Evolutionary conservation across 495 filamentous ascomycete species (phyloP).

Genomic region (Elasticomyces elasticus): DNA sequence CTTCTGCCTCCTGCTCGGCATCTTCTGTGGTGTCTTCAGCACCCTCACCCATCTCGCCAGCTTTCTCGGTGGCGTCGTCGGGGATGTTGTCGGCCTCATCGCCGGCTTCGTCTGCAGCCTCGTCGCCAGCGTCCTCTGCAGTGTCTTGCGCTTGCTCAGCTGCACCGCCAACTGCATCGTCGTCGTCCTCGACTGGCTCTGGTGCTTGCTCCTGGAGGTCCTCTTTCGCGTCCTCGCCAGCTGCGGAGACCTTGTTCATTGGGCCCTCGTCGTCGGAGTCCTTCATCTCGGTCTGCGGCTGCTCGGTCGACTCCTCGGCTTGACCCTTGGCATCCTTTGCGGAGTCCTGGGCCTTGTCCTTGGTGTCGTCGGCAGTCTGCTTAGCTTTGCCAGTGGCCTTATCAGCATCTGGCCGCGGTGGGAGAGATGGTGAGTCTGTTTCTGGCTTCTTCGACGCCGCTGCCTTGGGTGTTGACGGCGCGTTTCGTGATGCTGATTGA

Average conservation of each 20-base stretch:
- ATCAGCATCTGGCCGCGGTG: constrained; percentile 25
- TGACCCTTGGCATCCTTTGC: constrained; percentile 10
- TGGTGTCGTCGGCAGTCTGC: constrained; percentile 11
- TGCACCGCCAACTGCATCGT: constrained; percentile 22
- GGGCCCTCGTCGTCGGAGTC: constrained; percentile 23
- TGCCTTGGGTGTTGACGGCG: constrained; percentile 26
- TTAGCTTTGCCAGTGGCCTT: constrained; percentile 20
- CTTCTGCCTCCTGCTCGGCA: constrained; percentile 12
- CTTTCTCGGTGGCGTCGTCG: constrained; percentile 21
- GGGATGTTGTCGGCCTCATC: constrained; percentile 23
- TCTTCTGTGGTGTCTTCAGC: constrained; percentile 15
- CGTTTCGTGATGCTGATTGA: constrained; percentile 6
- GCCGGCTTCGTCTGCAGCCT: constrained; percentile 20
- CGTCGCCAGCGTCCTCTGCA: constrained; percentile 25
- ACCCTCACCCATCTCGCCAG: constrained; percentile 17
- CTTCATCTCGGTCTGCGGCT: constrained; percentile 24
- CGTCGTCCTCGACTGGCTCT: constrained; percentile 31
- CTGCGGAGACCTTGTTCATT: constrained; percentile 30
- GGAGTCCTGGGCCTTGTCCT: neutral
- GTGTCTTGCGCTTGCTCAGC: constrained; percentile 26
- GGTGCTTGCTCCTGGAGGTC: constrained; percentile 30
- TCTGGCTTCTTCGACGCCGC: constrained; percentile 25
- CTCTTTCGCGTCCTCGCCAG: constrained; percentile 25
- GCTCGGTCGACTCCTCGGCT: constrained; percentile 22
- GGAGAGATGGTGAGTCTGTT: constrained; percentile 29